A percentile compares a stretch with the other conserved stretches of the same genome.
Evolutionary conservation across 768 basidiomycete genomes (phyloP).

Genomic region (Lactifluus volemus): DNA sequence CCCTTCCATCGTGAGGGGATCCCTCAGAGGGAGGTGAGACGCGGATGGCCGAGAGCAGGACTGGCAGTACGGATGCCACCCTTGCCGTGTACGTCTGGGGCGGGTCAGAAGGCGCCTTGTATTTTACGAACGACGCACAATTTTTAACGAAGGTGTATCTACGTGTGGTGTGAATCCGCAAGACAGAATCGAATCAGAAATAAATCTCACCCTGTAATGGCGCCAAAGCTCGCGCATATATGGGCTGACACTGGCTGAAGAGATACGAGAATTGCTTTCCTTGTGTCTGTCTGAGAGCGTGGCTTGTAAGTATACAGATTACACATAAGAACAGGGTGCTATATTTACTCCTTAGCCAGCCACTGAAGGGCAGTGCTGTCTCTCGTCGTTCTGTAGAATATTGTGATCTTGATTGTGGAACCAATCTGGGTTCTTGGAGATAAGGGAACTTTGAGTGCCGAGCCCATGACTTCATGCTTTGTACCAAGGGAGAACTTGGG

Average conservation of each 20-base stretch:
- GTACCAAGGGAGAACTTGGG: constrained; percentile 25
- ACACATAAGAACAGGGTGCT: background rate
- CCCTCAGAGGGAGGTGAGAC: constrained; percentile 66
- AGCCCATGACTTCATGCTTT: constrained; percentile 33
- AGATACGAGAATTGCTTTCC: constrained; percentile 79
- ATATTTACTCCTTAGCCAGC: constrained; percentile 36
- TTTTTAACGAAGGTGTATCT: constrained; percentile 86
- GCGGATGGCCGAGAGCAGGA: constrained; percentile 77
- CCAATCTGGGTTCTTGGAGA: constrained; percentile 19
- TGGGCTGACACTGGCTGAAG: constrained; percentile 92
- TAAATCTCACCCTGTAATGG: constrained; percentile 65
- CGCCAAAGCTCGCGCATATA: constrained; percentile 70
- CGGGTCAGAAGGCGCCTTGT: background rate
- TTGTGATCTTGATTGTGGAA: constrained; percentile 30
- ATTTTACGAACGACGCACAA: constrained; percentile 36
- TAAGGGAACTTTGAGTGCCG: constrained; percentile 32
- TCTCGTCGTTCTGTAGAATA: constrained; percentile 38
- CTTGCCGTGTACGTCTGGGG: constrained; percentile 73
- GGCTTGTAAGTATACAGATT: background rate
- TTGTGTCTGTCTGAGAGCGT: constrained; percentile 59
- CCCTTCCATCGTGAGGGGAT: constrained; percentile 63
- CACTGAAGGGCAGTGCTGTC: constrained; percentile 44
- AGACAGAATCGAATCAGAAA: background rate
- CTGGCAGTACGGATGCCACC: constrained; percentile 73
- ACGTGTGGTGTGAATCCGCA: background rate